These are phyloP conservation scores for Auriscalpium orientale DNA, from an alignment of 768 basidiomycete genomes.

Conservation along the genomic window DNA sequence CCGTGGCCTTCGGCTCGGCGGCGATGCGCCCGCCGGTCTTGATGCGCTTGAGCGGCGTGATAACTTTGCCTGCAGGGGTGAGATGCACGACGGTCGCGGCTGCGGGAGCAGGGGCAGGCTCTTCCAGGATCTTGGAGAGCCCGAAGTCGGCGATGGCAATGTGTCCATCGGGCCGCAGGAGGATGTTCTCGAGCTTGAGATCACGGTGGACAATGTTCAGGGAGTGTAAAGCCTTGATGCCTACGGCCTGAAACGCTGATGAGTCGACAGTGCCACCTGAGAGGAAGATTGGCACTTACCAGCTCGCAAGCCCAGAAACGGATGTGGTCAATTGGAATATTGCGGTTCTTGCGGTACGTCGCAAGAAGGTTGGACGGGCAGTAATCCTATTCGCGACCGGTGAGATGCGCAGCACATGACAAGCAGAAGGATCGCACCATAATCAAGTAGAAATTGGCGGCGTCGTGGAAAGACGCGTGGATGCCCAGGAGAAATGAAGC, in stretches of 20 bases:
- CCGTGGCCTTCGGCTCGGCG: not conserved
- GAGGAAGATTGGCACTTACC: conserved; percentile 15
- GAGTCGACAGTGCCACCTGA: not conserved
- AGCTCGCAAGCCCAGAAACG: conserved; percentile 31
- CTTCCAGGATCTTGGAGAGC: conserved; percentile 10
- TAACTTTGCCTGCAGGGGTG: not conserved
- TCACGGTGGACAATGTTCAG: conserved; percentile 94
- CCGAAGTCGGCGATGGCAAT: conserved; percentile 94
- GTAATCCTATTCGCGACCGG: conserved; percentile 16
- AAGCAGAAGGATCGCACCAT: conserved; percentile 12
- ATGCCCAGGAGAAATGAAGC: conserved; percentile 15
- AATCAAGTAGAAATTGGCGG: conserved; percentile 16
- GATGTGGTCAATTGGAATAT: conserved; percentile 11
- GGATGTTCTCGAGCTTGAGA: conserved; percentile 91
- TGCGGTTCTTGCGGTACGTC: conserved; percentile 1
- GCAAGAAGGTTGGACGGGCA: conserved; percentile 9
- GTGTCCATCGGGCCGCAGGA: conserved; percentile 81
- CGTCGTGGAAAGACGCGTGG: conserved; percentile 20
- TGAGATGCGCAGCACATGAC: not conserved
- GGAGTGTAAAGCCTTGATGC: conserved; percentile 84
- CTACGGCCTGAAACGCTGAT: conserved; percentile 24
- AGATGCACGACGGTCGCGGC: not conserved
- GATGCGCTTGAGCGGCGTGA: not conserved
- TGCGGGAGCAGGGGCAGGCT: not conserved
- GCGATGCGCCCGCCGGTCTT: not conserved